A percentile compares a stretch with the other conserved stretches of the same genome.
These are phyloP conservation scores for Candida verbasci DNA, from an alignment of 805 yeast genomes.

Conservation along the genomic window DNA sequence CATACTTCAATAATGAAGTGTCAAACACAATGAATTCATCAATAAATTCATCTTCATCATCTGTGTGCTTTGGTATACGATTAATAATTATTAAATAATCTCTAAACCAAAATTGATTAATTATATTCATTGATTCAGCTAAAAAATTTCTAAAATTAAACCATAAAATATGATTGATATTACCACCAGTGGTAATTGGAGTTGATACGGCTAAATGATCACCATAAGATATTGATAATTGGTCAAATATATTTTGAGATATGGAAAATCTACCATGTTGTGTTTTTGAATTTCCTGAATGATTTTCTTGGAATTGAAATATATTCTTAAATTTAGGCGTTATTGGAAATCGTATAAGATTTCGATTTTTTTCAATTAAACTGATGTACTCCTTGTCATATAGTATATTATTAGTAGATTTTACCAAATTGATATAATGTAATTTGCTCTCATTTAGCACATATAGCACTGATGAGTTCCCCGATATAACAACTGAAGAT, in stretches of 20 bases:
- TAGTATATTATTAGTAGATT: conserved; percentile 11
- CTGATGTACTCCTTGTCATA: conserved; percentile 24
- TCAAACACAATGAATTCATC: conserved; percentile 37
- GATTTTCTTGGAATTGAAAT: conserved; percentile 17
- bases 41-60: conserved; percentile 12
- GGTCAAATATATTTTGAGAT: conserved; percentile 19
- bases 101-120: conserved; percentile 32
- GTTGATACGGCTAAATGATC: conserved; percentile 26
- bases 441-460: conserved; percentile 15
- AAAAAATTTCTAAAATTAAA: conserved; percentile 31
- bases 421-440: conserved; percentile 19
- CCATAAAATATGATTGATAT: conserved; percentile 35
- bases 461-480: conserved; percentile 18
- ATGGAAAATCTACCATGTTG: conserved; percentile 19
- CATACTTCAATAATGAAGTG: conserved; percentile 26
- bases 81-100: conserved; percentile 32
- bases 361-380: conserved; percentile 14
- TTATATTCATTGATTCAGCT: conserved; percentile 28
- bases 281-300: conserved; percentile 17
- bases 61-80: conserved; percentile 17
- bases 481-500: conserved; percentile 18
- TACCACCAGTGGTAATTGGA: conserved; percentile 18
- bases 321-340: conserved; percentile 25
- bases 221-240: conserved; percentile 26
- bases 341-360: conserved; percentile 25